Percentiles rank a stretch among this genome's conserved stretches.
These are phyloP conservation scores for Rhodotorula mucilaginosa DNA, from an alignment of 1,284 basidiomycete genomes.

Conservation along the genomic window DNA sequence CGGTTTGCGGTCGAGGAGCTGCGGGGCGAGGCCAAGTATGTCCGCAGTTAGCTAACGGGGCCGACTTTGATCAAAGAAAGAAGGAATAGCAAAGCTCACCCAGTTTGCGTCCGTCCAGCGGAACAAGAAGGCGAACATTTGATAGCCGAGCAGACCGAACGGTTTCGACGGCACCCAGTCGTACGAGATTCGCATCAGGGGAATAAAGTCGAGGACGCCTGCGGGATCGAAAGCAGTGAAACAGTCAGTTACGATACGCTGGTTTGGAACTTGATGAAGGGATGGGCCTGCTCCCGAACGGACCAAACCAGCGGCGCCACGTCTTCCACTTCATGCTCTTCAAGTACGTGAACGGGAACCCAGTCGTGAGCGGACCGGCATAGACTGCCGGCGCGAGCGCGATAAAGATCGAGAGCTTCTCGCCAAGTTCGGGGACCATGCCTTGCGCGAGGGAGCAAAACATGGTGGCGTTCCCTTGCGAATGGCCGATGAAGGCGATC, in stretches of 20 bases:
- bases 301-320: slow-evolving; percentile 60
- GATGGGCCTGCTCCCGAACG: slow-evolving; percentile 4
- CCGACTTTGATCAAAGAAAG: not conserved
- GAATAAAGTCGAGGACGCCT: slow-evolving; percentile 61
- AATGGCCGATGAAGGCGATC: slow-evolving; percentile 63
- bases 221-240: too few relatives aligned
- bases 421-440: slow-evolving; percentile 59
- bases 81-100: slow-evolving; percentile 47
- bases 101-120: slow-evolving; percentile 65
- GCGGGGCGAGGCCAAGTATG: not conserved
- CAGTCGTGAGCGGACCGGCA: slow-evolving; percentile 59
- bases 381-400: slow-evolving; percentile 63
- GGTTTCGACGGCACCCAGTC: slow-evolving; percentile 56
- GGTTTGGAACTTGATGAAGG: too few relatives aligned
- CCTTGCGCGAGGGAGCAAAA: slow-evolving; percentile 55
- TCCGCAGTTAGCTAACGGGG: too few relatives aligned
- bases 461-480: slow-evolving; percentile 59
- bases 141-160: slow-evolving; percentile 54
- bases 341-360: slow-evolving; percentile 59
- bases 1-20: slow-evolving; percentile 56
- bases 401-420: slow-evolving; percentile 59
- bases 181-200: slow-evolving; percentile 62
- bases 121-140: slow-evolving; percentile 63
- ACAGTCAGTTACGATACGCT: too few relatives aligned
- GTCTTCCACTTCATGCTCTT: slow-evolving; percentile 57